These are phyloP conservation scores for Nitzschia putrida DNA, from an alignment of 108 stramenopile species.

Conservation along the genomic window DNA sequence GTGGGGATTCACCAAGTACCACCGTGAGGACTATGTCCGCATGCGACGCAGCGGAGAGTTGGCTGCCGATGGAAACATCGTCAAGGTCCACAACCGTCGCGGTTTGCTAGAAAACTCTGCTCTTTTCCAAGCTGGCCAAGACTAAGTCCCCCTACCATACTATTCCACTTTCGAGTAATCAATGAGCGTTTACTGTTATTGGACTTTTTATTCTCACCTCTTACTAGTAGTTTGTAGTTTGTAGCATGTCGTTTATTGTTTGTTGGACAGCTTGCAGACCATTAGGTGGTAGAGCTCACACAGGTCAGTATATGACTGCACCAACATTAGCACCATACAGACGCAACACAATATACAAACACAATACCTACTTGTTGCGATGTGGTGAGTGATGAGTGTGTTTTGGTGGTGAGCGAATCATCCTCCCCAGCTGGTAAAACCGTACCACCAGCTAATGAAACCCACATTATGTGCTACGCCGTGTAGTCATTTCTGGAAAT, in stretches of 20 bases:
- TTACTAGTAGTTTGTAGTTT: not conserved
- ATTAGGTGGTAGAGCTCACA: no score
- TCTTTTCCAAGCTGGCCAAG: slow-evolving; percentile 81
- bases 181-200: slow-evolving; percentile 19
- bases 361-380: no score
- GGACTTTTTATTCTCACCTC: not conserved
- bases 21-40: slow-evolving; percentile 93
- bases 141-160: slow-evolving; percentile 34
- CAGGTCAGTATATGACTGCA: no score
- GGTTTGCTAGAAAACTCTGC: slow-evolving; percentile 78
- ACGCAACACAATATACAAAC: no score
- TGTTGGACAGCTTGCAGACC: not conserved
- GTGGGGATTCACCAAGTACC: slow-evolving; percentile 99
- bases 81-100: slow-evolving; percentile 91
- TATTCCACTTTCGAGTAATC: slow-evolving; percentile 8
- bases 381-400: no score
- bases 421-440: no score
- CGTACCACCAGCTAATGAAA: no score
- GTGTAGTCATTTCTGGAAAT: no score
- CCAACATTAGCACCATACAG: no score
- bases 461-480: no score
- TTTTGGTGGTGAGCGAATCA: no score
- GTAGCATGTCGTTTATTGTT: not conserved
- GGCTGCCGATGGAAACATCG: slow-evolving; percentile 88
- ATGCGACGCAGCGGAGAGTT: slow-evolving; percentile 92